Conservation (phyloP, 225 moss, liverwort and hornwort genomes). For the Ulota crispa region DNA sequence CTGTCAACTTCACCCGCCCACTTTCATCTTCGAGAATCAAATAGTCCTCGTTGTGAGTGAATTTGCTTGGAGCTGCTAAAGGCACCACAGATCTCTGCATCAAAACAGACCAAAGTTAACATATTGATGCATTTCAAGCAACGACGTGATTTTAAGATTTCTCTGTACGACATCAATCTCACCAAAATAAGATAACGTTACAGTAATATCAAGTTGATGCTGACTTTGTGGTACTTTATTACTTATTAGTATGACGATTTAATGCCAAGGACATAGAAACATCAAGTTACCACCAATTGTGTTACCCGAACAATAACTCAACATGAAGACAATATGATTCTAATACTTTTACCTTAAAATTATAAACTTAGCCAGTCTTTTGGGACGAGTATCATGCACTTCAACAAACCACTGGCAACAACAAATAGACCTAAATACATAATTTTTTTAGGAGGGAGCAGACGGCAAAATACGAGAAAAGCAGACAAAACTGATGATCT, state of each 20-base stretch:
- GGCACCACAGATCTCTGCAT: slow-evolving; percentile 85
- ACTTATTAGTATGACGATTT: background rate
- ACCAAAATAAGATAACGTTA: background rate
- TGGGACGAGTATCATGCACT: background rate
- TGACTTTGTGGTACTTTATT: background rate
- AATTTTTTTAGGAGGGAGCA: no score
- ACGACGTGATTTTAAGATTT: background rate
- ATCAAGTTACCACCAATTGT: background rate
- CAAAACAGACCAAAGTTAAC: slow-evolving; percentile 7
- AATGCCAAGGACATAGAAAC: background rate
- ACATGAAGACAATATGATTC: background rate
- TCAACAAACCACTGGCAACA: background rate
- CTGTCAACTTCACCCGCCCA: slow-evolving; percentile 82
- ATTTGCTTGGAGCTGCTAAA: slow-evolving; percentile 71
- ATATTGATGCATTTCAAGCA: background rate
- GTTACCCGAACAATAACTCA: background rate
- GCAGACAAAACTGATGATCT: background rate
- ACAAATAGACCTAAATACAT: background rate
- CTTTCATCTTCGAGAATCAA: slow-evolving; percentile 97
- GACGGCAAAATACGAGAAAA: background rate
- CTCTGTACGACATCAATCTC: background rate
- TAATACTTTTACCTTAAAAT: background rate
- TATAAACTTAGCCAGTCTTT: background rate
- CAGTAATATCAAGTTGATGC: background rate
- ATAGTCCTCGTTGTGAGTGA: slow-evolving; percentile 77